A percentile compares a stretch with the other conserved stretches of the same genome.
Evolutionary conservation across 2,329 filamentous ascomycete species (phyloP).

Genomic region (Fusarium fracticaudum): DNA sequence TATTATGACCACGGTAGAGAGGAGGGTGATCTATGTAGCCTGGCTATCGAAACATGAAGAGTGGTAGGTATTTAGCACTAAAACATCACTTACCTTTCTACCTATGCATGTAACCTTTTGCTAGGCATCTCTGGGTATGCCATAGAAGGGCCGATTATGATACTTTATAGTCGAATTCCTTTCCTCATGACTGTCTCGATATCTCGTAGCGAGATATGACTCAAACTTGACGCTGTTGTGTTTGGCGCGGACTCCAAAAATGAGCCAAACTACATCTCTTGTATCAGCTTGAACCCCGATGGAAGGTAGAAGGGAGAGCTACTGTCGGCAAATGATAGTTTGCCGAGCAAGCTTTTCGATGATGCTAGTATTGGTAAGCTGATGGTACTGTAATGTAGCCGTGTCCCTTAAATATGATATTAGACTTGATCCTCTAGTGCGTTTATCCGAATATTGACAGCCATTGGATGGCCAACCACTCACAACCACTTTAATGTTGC

Average conservation of each 20-base stretch:
- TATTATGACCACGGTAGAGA: background rate
- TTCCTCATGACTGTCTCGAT: too few species aligned
- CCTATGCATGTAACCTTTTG: background rate
- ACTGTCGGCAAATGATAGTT: background rate
- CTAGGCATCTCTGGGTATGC: accelerated
- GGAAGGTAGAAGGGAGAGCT: accelerated
- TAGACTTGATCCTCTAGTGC: background rate
- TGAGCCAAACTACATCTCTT: too few species aligned
- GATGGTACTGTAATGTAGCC: too few species aligned
- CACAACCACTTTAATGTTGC: too few species aligned
- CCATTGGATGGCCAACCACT: accelerated
- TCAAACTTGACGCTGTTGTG: accelerated
- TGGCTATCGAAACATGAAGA: too few species aligned
- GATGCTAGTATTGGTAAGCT: accelerated
- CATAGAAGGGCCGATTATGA: background rate
- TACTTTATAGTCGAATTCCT: accelerated
- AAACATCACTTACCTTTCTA: background rate
- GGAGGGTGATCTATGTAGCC: background rate
- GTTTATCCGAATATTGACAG: accelerated
- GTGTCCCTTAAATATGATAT: too few species aligned
- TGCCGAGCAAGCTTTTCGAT: accelerated
- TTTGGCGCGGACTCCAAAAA: accelerated
- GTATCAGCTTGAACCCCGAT: too few species aligned
- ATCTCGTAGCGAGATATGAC: too few species aligned
- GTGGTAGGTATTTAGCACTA: background rate